Evolutionary conservation across 371 early-diverging fungal species (phyloP).

Genomic region (Capillidium heterosporum): DNA sequence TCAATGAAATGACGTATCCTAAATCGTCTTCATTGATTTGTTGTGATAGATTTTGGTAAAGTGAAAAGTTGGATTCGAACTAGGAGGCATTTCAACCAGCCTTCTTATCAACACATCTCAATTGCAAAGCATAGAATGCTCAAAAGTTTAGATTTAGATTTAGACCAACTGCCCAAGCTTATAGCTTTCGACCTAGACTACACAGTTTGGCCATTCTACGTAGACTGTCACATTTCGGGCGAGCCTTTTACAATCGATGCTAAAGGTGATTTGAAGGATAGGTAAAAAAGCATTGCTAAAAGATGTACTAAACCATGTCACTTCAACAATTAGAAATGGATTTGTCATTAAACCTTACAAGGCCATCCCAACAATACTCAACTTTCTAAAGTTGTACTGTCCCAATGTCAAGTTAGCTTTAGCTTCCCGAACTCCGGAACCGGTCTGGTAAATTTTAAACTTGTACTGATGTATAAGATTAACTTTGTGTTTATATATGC

Average conservation of each 20-base stretch:
- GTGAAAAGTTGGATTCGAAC: too few species aligned
- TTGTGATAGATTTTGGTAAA: too few species aligned
- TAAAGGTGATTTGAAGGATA: background rate
- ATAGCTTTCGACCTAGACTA: slow-evolving; percentile 30
- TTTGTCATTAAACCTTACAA: background rate
- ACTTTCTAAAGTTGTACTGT: slow-evolving; percentile 14
- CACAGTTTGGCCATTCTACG: slow-evolving; percentile 27
- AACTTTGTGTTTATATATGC: background rate
- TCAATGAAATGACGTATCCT: too few species aligned
- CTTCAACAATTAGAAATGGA: background rate
- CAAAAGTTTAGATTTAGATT: too few species aligned
- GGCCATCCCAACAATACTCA: slow-evolving; percentile 17
- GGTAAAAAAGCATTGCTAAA: background rate
- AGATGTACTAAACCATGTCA: too few species aligned
- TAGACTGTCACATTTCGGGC: slow-evolving; percentile 7
- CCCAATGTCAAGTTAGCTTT: slow-evolving; percentile 21
- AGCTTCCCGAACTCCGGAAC: slow-evolving; percentile 25
- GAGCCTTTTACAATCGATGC: slow-evolving; percentile 4
- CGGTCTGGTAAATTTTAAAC: slow-evolving; percentile 20
- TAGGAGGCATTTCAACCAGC: too few species aligned
- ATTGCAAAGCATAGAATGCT: too few species aligned
- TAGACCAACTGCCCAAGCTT: slow-evolving; percentile 22
- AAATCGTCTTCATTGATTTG: too few species aligned
- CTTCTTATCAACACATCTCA: too few species aligned
- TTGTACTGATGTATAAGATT: background rate